Conservation (phyloP, 805 yeast species). For the Candida insectalens region DNA sequence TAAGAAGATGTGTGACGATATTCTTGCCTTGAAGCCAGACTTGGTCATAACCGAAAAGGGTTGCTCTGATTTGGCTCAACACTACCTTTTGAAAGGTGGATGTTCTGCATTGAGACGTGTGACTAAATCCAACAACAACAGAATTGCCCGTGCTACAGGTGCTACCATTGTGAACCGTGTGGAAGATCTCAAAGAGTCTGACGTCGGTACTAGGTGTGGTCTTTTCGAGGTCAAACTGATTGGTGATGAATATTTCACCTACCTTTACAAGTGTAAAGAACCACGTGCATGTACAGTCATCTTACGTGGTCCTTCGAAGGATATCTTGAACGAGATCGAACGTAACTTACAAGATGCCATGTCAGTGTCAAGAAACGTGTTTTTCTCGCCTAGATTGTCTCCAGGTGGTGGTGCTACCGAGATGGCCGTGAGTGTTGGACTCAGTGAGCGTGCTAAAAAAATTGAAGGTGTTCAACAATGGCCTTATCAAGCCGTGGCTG, state of each 20-base stretch:
- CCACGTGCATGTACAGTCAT: slow-evolving; percentile 93
- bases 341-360: slow-evolving; percentile 97
- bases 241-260: slow-evolving; percentile 96
- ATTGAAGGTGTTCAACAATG: slow-evolving; percentile 95
- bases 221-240: slow-evolving; percentile 86
- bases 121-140: slow-evolving; percentile 88
- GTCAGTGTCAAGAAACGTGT: slow-evolving; percentile 93
- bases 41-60: slow-evolving; percentile 97
- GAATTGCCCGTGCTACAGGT: slow-evolving; percentile 95
- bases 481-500: slow-evolving; percentile 99
- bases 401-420: slow-evolving; percentile 99
- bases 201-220: slow-evolving; percentile 85
- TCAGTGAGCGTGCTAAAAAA: slow-evolving; percentile 83
- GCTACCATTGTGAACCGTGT: slow-evolving; percentile 94
- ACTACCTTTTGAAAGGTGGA: slow-evolving; percentile 86
- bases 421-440: slow-evolving; percentile 89
- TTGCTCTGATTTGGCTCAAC: slow-evolving; percentile 96
- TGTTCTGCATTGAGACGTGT: slow-evolving; percentile 90
- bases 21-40: slow-evolving; percentile 81
- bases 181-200: slow-evolving; percentile 87
- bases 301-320: slow-evolving; percentile 95
- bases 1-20: slow-evolving; percentile 72
- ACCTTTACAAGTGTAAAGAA: slow-evolving; percentile 64
- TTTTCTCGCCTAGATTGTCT: slow-evolving; percentile 86
- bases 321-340: slow-evolving; percentile 90